Conservation (phyloP, 805 yeast species). For the Cyberlindnera bimundalis region DNA sequence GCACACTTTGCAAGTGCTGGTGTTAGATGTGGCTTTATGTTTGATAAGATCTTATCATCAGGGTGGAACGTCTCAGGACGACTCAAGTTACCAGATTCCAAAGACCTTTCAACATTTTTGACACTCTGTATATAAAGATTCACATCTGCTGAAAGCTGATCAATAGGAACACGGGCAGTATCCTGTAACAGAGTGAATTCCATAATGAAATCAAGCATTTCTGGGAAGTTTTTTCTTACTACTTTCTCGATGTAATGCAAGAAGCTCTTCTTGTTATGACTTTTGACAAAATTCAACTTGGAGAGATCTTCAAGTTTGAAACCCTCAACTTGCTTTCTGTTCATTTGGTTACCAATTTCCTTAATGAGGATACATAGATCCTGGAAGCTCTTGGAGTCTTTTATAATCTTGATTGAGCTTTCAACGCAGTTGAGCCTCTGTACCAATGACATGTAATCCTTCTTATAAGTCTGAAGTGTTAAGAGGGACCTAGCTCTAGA, state of each 20-base stretch:
- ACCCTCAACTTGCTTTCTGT: conserved; percentile 92
- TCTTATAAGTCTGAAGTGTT: conserved; percentile 65
- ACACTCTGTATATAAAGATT: conserved; percentile 56
- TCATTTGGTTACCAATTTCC: conserved; percentile 95
- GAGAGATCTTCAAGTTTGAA: conserved; percentile 89
- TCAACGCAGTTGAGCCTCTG: conserved; percentile 68
- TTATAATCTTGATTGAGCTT: conserved; percentile 64
- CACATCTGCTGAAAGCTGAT: conserved; percentile 76
- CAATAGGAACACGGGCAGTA: conserved; percentile 75
- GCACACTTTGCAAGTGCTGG: conserved; percentile 71
- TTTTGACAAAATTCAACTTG: conserved; percentile 85
- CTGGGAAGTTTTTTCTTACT: conserved; percentile 81
- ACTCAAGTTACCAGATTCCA: conserved; percentile 81
- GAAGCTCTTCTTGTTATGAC: conserved; percentile 81
- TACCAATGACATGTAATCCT: conserved; percentile 72
- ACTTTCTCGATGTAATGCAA: conserved; percentile 89
- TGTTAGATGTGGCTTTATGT: conserved; percentile 63
- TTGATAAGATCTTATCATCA: conserved; percentile 62
- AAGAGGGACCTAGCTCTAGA: conserved; percentile 83
- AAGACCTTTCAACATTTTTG: conserved; percentile 66
- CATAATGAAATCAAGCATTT: conserved; percentile 66
- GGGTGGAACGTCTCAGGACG: conserved; percentile 81
- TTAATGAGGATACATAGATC: conserved; percentile 78
- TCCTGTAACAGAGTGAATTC: conserved; percentile 50
- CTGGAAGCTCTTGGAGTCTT: conserved; percentile 62